These are phyloP conservation scores for Cudoniella acicularis DNA, from an alignment of 495 filamentous ascomycete genomes.

Conservation along the genomic window DNA sequence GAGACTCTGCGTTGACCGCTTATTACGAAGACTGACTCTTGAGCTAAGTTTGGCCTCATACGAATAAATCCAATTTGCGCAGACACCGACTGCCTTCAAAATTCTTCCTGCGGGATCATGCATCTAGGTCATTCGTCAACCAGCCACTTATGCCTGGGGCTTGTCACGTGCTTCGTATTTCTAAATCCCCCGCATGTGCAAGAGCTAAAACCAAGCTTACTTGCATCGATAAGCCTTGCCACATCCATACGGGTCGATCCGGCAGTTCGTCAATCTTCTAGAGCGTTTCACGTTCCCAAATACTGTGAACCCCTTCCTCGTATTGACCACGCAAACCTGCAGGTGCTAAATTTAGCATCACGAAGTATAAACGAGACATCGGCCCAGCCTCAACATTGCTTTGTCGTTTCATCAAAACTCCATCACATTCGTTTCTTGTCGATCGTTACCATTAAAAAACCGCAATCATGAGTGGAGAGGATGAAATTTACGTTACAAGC, in stretches of 20 bases:
- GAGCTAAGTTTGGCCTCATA: too few relatives aligned
- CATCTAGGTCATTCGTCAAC: too few relatives aligned
- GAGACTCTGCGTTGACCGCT: too few relatives aligned
- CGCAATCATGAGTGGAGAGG: constrained; percentile 15
- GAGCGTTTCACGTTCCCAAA: neutral
- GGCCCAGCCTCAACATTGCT: neutral
- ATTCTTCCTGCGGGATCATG: too few relatives aligned
- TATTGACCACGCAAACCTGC: too few relatives aligned
- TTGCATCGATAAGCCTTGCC: neutral
- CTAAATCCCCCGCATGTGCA: too few relatives aligned
- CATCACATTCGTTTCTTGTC: neutral
- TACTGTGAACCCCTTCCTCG: neutral
- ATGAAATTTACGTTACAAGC: constrained; percentile 19
- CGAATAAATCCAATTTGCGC: too few relatives aligned
- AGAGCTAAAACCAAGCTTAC: too few relatives aligned
- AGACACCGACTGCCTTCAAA: too few relatives aligned
- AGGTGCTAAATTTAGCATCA: neutral
- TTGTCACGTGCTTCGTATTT: too few relatives aligned
- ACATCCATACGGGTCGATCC: neutral
- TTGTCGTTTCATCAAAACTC: neutral
- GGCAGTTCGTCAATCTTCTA: neutral
- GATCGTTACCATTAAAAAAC: neutral
- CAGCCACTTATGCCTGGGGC: too few relatives aligned
- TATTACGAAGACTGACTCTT: too few relatives aligned
- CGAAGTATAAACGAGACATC: neutral